Conservation (phyloP, 2,329 filamentous ascomycete species). For the Fusarium hostae region DNA sequence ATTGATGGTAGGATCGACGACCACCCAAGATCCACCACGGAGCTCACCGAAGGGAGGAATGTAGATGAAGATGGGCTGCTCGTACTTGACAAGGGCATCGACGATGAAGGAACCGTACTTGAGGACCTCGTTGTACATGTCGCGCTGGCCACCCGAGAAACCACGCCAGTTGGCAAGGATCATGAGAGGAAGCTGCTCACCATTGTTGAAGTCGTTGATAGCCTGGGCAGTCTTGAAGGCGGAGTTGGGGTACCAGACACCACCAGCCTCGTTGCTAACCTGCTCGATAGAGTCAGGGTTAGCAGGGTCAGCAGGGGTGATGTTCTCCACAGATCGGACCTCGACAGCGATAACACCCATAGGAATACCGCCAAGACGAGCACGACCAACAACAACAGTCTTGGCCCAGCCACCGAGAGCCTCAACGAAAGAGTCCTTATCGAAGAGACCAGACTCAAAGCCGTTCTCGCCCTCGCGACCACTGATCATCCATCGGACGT, state of each 20-base stretch:
- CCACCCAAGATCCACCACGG: conserved; percentile 98
- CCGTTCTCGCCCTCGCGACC: conserved; percentile 81
- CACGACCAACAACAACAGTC: conserved; percentile 95
- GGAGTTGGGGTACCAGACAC: conserved; percentile 99
- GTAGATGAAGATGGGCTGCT: conserved; percentile 99
- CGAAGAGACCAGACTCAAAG: conserved; percentile 92
- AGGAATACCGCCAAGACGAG: conserved; percentile 94
- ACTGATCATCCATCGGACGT: conserved; percentile 92
- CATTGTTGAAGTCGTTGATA: conserved; percentile 98
- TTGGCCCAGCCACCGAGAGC: conserved; percentile 96
- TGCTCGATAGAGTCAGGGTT: conserved; percentile 99
- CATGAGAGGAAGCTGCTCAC: conserved; percentile 97
- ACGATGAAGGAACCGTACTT: conserved; percentile 99
- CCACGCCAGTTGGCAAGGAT: conserved; percentile 99
- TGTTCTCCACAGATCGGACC: conserved; percentile 94
- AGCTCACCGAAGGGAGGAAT: conserved; percentile 97
- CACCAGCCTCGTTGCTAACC: conserved; percentile 92
- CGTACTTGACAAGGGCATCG: conserved; percentile 96
- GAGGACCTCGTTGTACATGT: conserved; percentile 99
- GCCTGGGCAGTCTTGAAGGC: conserved; percentile 99
- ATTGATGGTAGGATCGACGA: conserved; percentile 99
- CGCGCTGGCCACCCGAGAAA: conserved; percentile 98
- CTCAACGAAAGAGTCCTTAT: conserved; percentile 96
- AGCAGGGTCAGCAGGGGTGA: conserved; percentile 94
- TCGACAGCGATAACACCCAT: conserved; percentile 99